These are phyloP conservation scores for Neurospora pannonica DNA, from an alignment of 495 filamentous ascomycete species.

Conservation along the genomic window DNA sequence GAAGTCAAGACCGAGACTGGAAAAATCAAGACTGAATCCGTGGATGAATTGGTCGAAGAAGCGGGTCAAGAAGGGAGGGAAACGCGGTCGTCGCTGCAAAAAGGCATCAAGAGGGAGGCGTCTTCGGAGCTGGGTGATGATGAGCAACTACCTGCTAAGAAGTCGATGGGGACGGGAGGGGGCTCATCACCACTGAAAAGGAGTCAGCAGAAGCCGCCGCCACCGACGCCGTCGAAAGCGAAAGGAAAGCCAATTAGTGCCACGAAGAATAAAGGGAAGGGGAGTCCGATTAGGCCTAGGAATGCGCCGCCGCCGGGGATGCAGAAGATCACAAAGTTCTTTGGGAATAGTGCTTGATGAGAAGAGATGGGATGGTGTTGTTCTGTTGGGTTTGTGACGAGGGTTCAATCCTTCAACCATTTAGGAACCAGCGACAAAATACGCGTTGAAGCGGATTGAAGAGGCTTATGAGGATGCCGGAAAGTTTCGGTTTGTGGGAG, in stretches of 20 bases:
- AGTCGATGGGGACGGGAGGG: conserved; percentile 24
- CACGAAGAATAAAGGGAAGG: conserved; percentile 35
- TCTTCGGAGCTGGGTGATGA: conserved; percentile 20
- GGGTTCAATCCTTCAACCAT: background rate
- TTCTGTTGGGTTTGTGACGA: background rate
- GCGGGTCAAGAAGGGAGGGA: conserved; percentile 7
- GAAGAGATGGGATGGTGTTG: background rate
- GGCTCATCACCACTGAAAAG: conserved; percentile 1
- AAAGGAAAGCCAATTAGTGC: conserved; percentile 35
- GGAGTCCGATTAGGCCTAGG: conserved; percentile 20
- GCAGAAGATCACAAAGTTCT: conserved; percentile 81
- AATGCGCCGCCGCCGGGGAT: conserved; percentile 32
- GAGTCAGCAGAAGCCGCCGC: background rate
- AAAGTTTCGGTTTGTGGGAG: background rate
- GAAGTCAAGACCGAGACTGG: conserved; percentile 18
- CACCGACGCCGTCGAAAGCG: background rate
- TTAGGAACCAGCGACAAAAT: background rate
- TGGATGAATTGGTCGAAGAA: conserved; percentile 6
- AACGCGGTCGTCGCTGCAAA: conserved; percentile 3
- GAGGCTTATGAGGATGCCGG: background rate
- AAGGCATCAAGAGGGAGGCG: conserved; percentile 51
- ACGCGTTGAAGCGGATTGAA: background rate
- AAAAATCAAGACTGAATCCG: conserved; percentile 7
- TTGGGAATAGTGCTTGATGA: conserved; percentile 45
- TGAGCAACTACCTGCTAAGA: conserved; percentile 36